These are phyloP conservation scores for Cladosporium colombiae DNA, from an alignment of 2,329 filamentous ascomycete species.

Conservation along the genomic window DNA sequence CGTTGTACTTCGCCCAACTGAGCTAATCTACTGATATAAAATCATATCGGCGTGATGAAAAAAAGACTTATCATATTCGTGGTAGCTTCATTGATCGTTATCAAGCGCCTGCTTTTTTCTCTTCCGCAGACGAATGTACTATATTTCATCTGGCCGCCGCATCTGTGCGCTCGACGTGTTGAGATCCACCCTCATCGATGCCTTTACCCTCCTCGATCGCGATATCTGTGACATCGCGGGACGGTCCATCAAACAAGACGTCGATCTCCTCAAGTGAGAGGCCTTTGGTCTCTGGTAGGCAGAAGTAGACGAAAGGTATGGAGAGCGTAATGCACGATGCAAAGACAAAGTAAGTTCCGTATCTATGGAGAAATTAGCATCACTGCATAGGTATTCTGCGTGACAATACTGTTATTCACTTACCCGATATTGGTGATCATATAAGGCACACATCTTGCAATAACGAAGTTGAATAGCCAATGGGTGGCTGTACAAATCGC, in stretches of 20 bases:
- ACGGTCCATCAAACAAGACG: conserved; percentile 48
- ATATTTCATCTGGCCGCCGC: neutral
- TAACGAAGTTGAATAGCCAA: conserved; percentile 30
- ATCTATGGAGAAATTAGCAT: neutral
- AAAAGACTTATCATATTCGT: neutral
- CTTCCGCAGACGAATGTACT: neutral
- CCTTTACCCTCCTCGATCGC: conserved; percentile 32
- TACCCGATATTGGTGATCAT: conserved; percentile 21
- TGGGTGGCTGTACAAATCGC: conserved; percentile 24
- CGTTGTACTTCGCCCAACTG: no score
- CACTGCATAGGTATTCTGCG: neutral
- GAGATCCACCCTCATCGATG: neutral
- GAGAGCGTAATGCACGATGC: conserved; percentile 29
- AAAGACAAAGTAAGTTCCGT: conserved; percentile 26
- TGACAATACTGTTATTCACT: neutral
- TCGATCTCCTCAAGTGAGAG: conserved; percentile 41
- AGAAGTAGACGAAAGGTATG: conserved; percentile 40
- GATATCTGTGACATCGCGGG: conserved; percentile 39
- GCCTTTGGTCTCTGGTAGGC: conserved; percentile 44
- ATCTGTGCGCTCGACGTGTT: conserved; percentile 4
- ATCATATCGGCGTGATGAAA: neutral
- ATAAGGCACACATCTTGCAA: conserved; percentile 24
- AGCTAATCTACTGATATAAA: neutral
- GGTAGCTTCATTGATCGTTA: neutral
- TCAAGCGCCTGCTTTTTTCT: neutral